phyloP scores from a whole-genome alignment of 2,329 filamentous ascomycete genomes.

The Talaromyces sp. region DNA sequence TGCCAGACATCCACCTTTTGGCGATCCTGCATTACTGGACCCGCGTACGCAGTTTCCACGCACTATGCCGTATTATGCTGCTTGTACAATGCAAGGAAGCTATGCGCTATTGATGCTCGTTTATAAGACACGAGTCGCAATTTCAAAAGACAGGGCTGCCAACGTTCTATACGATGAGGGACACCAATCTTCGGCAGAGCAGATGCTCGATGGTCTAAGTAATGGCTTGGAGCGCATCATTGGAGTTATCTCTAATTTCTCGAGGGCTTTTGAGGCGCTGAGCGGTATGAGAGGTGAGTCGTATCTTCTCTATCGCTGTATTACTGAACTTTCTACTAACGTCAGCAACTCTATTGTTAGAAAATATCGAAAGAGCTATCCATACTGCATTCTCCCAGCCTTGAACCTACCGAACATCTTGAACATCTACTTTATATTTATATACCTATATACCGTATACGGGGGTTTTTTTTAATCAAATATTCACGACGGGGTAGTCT shows the following conservation, averaged over 20 bases:
- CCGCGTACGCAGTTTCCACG: slow-evolving; percentile 33
- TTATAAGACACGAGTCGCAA: slow-evolving; percentile 41
- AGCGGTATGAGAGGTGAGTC: slow-evolving; percentile 45
- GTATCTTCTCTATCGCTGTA: not conserved
- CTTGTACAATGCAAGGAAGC: slow-evolving; percentile 49
- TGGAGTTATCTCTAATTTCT: slow-evolving; percentile 40
- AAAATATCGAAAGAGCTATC: slow-evolving; percentile 46
- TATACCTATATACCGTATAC: not conserved
- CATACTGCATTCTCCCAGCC: slow-evolving; percentile 41
- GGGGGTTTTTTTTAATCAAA: not conserved
- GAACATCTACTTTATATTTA: not conserved
- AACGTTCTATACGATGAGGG: slow-evolving; percentile 27
- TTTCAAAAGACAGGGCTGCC: slow-evolving; percentile 30
- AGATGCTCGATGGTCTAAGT: slow-evolving; percentile 37
- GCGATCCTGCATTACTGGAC: slow-evolving; percentile 23
- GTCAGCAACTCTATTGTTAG: slow-evolving; percentile 24
- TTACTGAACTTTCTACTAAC: not conserved
- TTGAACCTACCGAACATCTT: slow-evolving; percentile 4
- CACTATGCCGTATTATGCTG: slow-evolving; percentile 49
- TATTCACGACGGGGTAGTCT: not conserved
- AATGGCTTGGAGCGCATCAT: slow-evolving; percentile 42
- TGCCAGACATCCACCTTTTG: slow-evolving; percentile 15
- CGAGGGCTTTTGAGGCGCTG: slow-evolving; percentile 44
- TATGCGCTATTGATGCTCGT: slow-evolving; percentile 50
- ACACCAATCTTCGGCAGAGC: slow-evolving; percentile 29